These are phyloP conservation scores for Colletotrichum sansevieriae DNA, from an alignment of 2,329 filamentous ascomycete genomes.

Conservation along the genomic window DNA sequence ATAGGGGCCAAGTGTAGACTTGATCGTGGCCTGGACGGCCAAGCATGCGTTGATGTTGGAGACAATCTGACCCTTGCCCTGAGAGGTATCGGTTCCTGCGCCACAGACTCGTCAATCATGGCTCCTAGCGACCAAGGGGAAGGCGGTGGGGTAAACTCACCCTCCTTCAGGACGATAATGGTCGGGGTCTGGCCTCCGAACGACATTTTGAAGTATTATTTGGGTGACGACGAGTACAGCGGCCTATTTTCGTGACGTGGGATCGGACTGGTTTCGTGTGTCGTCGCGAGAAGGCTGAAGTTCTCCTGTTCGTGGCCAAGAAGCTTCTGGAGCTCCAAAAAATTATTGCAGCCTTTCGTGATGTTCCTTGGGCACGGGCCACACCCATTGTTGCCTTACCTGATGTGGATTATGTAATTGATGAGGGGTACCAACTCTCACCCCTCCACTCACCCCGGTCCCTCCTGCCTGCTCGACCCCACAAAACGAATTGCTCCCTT, in stretches of 20 bases:
- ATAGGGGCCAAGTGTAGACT: constrained; percentile 95
- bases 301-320: constrained; percentile 46
- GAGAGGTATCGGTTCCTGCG: constrained; percentile 93
- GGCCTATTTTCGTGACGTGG: not conserved
- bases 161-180: constrained; percentile 98
- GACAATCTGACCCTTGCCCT: constrained; percentile 95
- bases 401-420: constrained; percentile 40
- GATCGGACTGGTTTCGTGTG: constrained; percentile 20
- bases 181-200: constrained; percentile 98
- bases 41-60: constrained; percentile 99
- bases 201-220: constrained; percentile 74
- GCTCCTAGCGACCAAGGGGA: constrained; percentile 44
- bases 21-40: constrained; percentile 95
- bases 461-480: constrained; percentile 11
- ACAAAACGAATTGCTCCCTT: not conserved
- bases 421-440: constrained; percentile 33
- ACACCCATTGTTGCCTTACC: constrained; percentile 35
- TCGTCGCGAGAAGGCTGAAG: constrained; percentile 35
- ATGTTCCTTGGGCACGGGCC: constrained; percentile 43
- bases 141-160: constrained; percentile 68
- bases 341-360: constrained; percentile 62
- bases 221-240: constrained; percentile 18
- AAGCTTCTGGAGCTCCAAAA: constrained; percentile 62
- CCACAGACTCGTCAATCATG: constrained; percentile 41
- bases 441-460: not conserved